These are phyloP conservation scores for Leptosphaerulina australis DNA, from an alignment of 2,329 filamentous ascomycete genomes.

Conservation along the genomic window DNA sequence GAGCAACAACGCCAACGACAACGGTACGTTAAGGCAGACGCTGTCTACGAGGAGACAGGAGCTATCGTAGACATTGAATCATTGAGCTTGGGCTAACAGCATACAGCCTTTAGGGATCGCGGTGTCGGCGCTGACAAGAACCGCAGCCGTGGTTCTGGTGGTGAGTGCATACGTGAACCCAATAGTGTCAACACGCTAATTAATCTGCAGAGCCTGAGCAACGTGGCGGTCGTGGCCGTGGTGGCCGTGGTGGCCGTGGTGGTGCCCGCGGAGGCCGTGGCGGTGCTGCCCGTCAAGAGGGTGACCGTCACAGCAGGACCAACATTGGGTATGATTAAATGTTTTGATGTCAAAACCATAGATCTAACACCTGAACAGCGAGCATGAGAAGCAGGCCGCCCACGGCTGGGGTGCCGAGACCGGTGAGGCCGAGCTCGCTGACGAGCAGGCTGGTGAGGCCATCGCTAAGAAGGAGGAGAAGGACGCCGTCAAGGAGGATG, in stretches of 20 bases:
- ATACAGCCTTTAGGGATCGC: conserved; percentile 84
- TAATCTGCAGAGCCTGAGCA: conserved; percentile 29
- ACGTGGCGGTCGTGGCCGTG: conserved; percentile 48
- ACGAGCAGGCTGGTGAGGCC: conserved; percentile 88
- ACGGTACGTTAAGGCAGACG: conserved; percentile 70
- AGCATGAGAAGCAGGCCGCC: conserved; percentile 84
- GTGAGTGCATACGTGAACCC: conserved; percentile 26
- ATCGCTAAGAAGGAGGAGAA: conserved; percentile 87
- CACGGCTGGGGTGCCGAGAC: conserved; percentile 88
- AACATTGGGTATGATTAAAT: conserved; percentile 60
- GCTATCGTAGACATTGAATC: background rate
- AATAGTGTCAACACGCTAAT: conserved; percentile 4
- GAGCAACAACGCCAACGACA: conserved; percentile 78
- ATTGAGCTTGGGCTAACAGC: conserved; percentile 26
- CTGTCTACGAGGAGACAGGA: background rate
- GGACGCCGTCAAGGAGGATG: conserved; percentile 55
- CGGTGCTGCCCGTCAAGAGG: conserved; percentile 48
- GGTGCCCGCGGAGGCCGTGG: conserved; percentile 54
- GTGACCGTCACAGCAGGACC: conserved; percentile 68
- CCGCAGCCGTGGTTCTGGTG: conserved; percentile 66
- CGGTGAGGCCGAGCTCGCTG: conserved; percentile 82
- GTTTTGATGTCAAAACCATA: background rate
- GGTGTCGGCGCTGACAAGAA: conserved; percentile 81
- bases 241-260: conserved; percentile 56
- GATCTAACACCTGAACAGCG: conserved; percentile 56